Percentiles rank a stretch among this genome's conserved stretches.
Conservation (phyloP, 2,329 filamentous ascomycete genomes). For the Fusarium sp. region DNA sequence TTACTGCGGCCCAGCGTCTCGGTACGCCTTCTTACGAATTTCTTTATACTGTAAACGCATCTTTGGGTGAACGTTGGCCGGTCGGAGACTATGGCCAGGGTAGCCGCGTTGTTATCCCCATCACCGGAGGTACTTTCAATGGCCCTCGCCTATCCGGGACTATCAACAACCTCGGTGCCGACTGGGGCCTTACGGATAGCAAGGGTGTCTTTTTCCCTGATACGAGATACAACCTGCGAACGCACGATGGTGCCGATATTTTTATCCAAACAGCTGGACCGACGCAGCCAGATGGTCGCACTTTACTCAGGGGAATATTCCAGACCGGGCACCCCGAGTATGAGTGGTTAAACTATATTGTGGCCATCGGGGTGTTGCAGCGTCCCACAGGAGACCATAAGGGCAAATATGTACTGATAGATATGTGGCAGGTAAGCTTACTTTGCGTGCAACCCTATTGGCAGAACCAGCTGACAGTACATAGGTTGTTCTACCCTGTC, state of each 20-base stretch:
- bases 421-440: slow-evolving; percentile 41
- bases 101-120: slow-evolving; percentile 44
- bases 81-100: slow-evolving; percentile 40
- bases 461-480: not conserved
- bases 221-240: slow-evolving; percentile 53
- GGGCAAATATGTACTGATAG: slow-evolving; percentile 41
- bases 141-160: slow-evolving; percentile 50
- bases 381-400: slow-evolving; percentile 9
- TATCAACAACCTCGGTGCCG: slow-evolving; percentile 47
- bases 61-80: slow-evolving; percentile 33
- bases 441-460: not conserved
- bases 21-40: slow-evolving; percentile 36
- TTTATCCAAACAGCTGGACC: slow-evolving; percentile 52
- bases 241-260: slow-evolving; percentile 52
- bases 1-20: slow-evolving; percentile 21
- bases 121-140: slow-evolving; percentile 50
- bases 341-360: slow-evolving; percentile 51
- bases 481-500: slow-evolving; percentile 29
- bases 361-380: slow-evolving; percentile 41
- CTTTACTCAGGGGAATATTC: slow-evolving; percentile 45
- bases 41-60: slow-evolving; percentile 39
- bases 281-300: slow-evolving; percentile 48
- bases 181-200: slow-evolving; percentile 52
- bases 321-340: slow-evolving; percentile 51
- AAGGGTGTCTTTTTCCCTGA: slow-evolving; percentile 53